Evolutionary conservation across 768 basidiomycete species (phyloP).

Genomic region (Kwoniella pini): DNA sequence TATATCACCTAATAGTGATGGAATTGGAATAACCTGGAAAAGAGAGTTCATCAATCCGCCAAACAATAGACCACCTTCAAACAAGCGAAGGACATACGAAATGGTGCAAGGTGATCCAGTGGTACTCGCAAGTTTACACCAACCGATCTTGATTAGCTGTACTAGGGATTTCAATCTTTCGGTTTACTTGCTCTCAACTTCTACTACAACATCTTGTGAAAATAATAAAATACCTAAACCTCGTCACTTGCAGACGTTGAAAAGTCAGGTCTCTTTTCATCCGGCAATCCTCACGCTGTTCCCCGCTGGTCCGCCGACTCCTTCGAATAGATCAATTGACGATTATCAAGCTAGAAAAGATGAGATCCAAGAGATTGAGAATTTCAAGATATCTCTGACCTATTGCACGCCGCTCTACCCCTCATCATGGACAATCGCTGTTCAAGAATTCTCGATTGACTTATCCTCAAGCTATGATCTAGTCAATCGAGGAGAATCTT

Average conservation of each 20-base stretch:
- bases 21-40: slow-evolving; percentile 24
- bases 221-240: slow-evolving; percentile 10
- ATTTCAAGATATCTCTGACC: slow-evolving; percentile 43
- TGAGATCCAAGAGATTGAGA: slow-evolving; percentile 1
- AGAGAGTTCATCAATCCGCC: slow-evolving; percentile 40
- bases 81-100: slow-evolving; percentile 23
- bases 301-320: slow-evolving; percentile 13
- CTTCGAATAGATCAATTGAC: not conserved
- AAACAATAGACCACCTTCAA: slow-evolving; percentile 24
- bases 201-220: not conserved
- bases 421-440: slow-evolving; percentile 51
- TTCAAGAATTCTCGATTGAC: slow-evolving; percentile 48
- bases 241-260: slow-evolving; percentile 42
- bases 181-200: slow-evolving; percentile 27
- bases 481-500: slow-evolving; percentile 31
- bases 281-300: slow-evolving; percentile 49
- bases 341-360: not conserved
- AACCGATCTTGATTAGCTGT: slow-evolving; percentile 44
- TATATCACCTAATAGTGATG: slow-evolving; percentile 1
- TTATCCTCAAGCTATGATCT: not conserved
- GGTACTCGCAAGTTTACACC: slow-evolving; percentile 41
- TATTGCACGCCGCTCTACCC: slow-evolving; percentile 53
- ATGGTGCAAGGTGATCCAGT: slow-evolving; percentile 41
- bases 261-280: slow-evolving; percentile 51
- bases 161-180: slow-evolving; percentile 48